Evolutionary conservation across 192 early-diverging fungal genomes (phyloP).

Genomic region (Backusella psychrophila): DNA sequence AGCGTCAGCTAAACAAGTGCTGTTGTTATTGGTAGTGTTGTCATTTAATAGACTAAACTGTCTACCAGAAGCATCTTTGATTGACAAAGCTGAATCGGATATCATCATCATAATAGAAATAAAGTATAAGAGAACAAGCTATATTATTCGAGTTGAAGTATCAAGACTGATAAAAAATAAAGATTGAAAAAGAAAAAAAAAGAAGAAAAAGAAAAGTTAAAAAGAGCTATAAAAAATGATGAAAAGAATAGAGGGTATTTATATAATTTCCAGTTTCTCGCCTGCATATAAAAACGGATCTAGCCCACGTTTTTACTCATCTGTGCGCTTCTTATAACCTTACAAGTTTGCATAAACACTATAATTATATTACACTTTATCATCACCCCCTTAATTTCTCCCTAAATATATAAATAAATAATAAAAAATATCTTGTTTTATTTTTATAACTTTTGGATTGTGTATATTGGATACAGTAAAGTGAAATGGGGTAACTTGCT

Average conservation of each 20-base stretch:
- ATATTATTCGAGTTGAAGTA: not conserved
- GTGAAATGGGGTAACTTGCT: not conserved
- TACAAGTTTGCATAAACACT: not conserved
- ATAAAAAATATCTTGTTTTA: not conserved
- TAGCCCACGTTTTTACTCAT: not conserved
- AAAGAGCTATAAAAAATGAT: slow-evolving; percentile 7
- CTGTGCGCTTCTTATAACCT: not conserved
- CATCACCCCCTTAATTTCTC: not conserved
- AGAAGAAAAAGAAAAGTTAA: not conserved
- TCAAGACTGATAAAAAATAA: slow-evolving; percentile 1
- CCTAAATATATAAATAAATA: slow-evolving; percentile 1
- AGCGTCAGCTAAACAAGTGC: not conserved
- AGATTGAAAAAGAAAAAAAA: slow-evolving; percentile 14
- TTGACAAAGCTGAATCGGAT: slow-evolving; percentile 34
- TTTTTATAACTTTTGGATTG: not conserved
- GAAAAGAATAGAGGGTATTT: not conserved
- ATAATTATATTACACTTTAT: not conserved
- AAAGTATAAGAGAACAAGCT: not conserved
- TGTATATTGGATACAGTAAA: not conserved
- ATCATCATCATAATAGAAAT: not conserved
- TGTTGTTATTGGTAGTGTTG: not conserved
- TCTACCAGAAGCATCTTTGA: slow-evolving; percentile 50
- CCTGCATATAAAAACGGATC: not conserved
- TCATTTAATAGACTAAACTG: slow-evolving; percentile 54
- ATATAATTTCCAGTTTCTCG: not conserved